These are phyloP conservation scores for Dissophora globulifera DNA, from an alignment of 192 early-diverging fungal genomes.

Conservation along the genomic window DNA sequence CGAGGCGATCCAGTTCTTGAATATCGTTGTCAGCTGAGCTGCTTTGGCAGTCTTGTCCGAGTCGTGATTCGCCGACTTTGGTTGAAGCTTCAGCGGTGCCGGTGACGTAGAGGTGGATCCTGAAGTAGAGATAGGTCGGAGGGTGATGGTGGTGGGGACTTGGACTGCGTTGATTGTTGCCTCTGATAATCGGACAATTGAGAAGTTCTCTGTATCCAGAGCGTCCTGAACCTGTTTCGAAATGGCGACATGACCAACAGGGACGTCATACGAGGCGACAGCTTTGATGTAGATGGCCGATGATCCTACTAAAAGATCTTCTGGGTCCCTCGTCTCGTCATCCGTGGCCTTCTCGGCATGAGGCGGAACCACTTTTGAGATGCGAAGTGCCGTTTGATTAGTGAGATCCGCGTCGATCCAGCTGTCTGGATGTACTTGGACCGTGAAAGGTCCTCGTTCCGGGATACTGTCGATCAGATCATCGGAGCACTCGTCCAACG, in stretches of 20 bases:
- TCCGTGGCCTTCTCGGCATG: slow-evolving; percentile 45
- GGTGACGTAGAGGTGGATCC: slow-evolving; percentile 27
- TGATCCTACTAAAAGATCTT: slow-evolving; percentile 15
- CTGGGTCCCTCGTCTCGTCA: slow-evolving; percentile 51
- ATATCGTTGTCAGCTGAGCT: slow-evolving; percentile 6
- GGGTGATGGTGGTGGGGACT: slow-evolving; percentile 30
- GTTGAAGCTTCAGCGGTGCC: slow-evolving; percentile 46
- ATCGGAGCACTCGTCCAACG: slow-evolving; percentile 33
- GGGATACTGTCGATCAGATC: slow-evolving; percentile 28
- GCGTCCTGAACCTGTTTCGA: slow-evolving; percentile 53
- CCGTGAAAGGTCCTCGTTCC: slow-evolving; percentile 28
- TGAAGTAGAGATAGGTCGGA: slow-evolving; percentile 33
- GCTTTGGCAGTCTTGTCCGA: slow-evolving; percentile 33
- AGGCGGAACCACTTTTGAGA: slow-evolving; percentile 58
- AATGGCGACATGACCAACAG: slow-evolving; percentile 58
- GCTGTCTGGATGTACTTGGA: slow-evolving; percentile 57
- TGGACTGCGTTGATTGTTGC: slow-evolving; percentile 17
- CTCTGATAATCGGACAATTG: slow-evolving; percentile 54
- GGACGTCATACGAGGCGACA: slow-evolving; percentile 37
- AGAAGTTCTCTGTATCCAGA: slow-evolving; percentile 59
- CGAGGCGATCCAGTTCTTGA: slow-evolving; percentile 37
- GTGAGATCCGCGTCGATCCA: slow-evolving; percentile 34
- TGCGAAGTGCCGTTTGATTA: slow-evolving; percentile 33
- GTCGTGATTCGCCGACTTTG: slow-evolving; percentile 38
- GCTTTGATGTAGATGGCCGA: slow-evolving; percentile 53